These are phyloP conservation scores for Aureobasidium sp. DNA, from an alignment of 2,329 filamentous ascomycete genomes.

Conservation along the genomic window DNA sequence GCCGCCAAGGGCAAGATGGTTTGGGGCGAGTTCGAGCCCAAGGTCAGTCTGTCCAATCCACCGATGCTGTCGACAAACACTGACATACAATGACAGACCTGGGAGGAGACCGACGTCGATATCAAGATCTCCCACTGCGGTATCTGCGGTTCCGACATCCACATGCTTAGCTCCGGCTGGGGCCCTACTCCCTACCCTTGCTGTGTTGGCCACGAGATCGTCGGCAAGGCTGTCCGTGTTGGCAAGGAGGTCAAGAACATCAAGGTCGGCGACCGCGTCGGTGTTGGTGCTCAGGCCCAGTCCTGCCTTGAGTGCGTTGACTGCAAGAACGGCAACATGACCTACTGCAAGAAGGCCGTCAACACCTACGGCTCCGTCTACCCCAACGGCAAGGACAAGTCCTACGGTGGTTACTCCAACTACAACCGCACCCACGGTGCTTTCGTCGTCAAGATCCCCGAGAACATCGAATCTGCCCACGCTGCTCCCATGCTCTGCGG, in stretches of 20 bases:
- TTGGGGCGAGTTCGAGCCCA: constrained; percentile 44
- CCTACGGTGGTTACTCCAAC: constrained; percentile 56
- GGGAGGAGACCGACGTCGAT: constrained; percentile 34
- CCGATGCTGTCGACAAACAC: not conserved
- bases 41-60: constrained; percentile 24
- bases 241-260: constrained; percentile 23
- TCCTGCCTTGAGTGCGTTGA: constrained; percentile 47
- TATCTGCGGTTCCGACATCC: constrained; percentile 29
- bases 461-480: constrained; percentile 39
- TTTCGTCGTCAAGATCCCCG: constrained; percentile 53
- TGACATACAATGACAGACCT: constrained; percentile 30
- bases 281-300: constrained; percentile 43
- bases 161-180: constrained; percentile 33
- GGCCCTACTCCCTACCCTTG: constrained; percentile 32
- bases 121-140: constrained; percentile 36
- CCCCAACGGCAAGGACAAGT: constrained; percentile 43
- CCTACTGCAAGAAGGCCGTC: constrained; percentile 25
- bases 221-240: constrained; percentile 23
- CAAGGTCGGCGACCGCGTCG: constrained; percentile 36
- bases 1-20: constrained; percentile 48
- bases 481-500: constrained; percentile 68
- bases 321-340: constrained; percentile 37
- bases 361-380: constrained; percentile 29
- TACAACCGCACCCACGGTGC: constrained; percentile 48
- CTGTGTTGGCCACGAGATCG: constrained; percentile 25